These are phyloP conservation scores for Penicillium diatomitis DNA, from an alignment of 495 filamentous ascomycete genomes.

Conservation along the genomic window DNA sequence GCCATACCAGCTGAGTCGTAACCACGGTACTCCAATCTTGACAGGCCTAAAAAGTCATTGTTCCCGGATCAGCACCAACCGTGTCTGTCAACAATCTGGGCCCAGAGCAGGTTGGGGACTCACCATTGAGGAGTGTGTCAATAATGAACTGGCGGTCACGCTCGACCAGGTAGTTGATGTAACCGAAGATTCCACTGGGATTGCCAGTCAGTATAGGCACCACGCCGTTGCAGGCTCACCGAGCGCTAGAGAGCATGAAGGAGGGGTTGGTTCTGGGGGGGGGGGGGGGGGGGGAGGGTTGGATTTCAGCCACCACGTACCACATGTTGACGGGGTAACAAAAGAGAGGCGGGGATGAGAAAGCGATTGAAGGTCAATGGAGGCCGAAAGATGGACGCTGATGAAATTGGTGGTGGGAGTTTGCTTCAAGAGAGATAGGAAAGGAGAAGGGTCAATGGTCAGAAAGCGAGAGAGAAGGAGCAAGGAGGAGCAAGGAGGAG, in stretches of 20 bases:
- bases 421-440: not conserved
- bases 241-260: too few relatives aligned
- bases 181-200: conserved; percentile 92
- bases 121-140: conserved; percentile 92
- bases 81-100: not conserved
- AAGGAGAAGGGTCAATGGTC: not conserved
- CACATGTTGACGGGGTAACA: conserved; percentile 24
- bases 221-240: too few relatives aligned
- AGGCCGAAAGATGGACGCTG: not conserved
- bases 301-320: conserved; percentile 14
- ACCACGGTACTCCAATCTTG: conserved; percentile 86
- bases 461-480: not conserved
- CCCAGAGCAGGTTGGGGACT: conserved; percentile 14
- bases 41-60: conserved; percentile 47
- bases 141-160: conserved; percentile 94
- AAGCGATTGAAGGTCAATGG: conserved; percentile 1
- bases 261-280: not conserved
- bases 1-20: conserved; percentile 97
- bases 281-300: not conserved
- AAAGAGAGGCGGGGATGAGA: not conserved
- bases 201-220: not conserved
- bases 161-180: conserved; percentile 85
- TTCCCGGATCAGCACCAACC: not conserved
- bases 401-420: not conserved
- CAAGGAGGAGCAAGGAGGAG: conserved; percentile 1